Base-by-base conservation (phyloP, 2,329 filamentous ascomycete genomes). In the Hirsutella minnesotensis region DNA sequence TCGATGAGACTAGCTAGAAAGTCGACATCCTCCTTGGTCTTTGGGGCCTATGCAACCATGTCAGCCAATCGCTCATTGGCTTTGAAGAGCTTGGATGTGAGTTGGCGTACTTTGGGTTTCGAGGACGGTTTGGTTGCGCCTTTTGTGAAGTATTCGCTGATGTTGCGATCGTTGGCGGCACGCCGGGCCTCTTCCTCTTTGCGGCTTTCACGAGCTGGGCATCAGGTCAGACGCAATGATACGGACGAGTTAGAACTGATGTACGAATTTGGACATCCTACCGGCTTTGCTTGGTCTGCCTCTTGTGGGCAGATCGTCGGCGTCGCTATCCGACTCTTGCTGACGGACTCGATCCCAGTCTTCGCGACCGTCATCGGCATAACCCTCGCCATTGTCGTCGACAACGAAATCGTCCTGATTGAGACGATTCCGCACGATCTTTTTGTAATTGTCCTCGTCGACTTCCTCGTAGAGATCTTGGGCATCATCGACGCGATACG, bases 361-460 rank as follows among this genome's bases (percentile, higher is more conserved):
- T 65, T 95, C 89, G 43, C 92, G 82, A 47, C 92, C 92, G 58
- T 96, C 92, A 60, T 96, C 90, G 51, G 87, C 90, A 57, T 98
- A 98, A 31, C 92, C 90, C 59, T 90, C 87, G 56, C 90, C 90
- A 67, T 95, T 94, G 67, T 98, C 92, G 68, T 96, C 92, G 46
- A 98, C 89, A 41, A 98, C 90, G 56, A 98, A 98, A 66, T 98
- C 92, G 55, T 98, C 92, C 56, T 94, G 75, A 57, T 96, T 86
- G 41, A 98, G 72, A 38, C 92, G 82, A 44, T 83, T 79, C 35
- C 92, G 79, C 13, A 98, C 88, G 51, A 96, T 83, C 61, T 94
- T 94, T 69, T 95, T 95, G 72, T 98, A 98, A 41, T 86, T 85
- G 56, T 92, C 90, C 56, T 98, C 92, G 57, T 96, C 89, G 39